Evolutionary conservation across 805 yeast genomes (phyloP), one percentile per base, ranked within the genome.

Genomic region (Kodamaea kakaduensis): DNA sequence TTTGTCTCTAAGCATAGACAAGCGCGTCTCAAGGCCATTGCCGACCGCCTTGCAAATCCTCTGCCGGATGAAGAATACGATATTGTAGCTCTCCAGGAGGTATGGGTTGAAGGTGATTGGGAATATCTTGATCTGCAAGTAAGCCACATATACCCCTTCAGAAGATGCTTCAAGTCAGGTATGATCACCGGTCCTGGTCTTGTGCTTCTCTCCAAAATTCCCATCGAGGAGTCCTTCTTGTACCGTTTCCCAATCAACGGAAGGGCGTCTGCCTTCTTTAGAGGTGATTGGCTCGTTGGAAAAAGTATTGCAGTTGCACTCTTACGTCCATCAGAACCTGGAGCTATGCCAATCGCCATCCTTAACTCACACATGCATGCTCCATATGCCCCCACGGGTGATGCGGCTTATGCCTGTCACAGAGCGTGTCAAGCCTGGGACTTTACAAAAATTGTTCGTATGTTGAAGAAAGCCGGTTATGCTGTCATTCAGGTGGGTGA

Each of bases 231-330:
- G 10, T 77, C 96, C 0, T 84, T 83, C 52, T 58, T 93, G 31
- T 83, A 84, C 52, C 65, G 95, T 14, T 93, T 86, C 52, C 95
- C 97, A 0, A 75, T 93, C 42, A 93, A 90, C 56, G 98, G 98
- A 2, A 68, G 96, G 34, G 95, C 97, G 2, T 77, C 87, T 26
- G 98, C 98, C 0, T 81, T 93, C 44, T 82, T 77, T 64, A 67
- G 97, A 40, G 98, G 98, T 23, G 98, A 93, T 56, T 93, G 97
- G 96, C 86, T 76, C 46, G 98, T 93, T 15, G 98, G 98, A 6
- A 93, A 93, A 54, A 74, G 90, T 6, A 75, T 87, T 13, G 83
- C 95, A 1, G 77, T 87, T 3, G 83, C 95, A 0, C 40, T 60
- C 10, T 62, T 93, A 26, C 64, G 64, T 37, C 81, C 84, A 4